Percentiles rank a stretch among this genome's conserved stretches.
These are phyloP conservation scores for Luffa acutangula DNA, from an alignment of 306 rosid species.

Conservation along the genomic window DNA sequence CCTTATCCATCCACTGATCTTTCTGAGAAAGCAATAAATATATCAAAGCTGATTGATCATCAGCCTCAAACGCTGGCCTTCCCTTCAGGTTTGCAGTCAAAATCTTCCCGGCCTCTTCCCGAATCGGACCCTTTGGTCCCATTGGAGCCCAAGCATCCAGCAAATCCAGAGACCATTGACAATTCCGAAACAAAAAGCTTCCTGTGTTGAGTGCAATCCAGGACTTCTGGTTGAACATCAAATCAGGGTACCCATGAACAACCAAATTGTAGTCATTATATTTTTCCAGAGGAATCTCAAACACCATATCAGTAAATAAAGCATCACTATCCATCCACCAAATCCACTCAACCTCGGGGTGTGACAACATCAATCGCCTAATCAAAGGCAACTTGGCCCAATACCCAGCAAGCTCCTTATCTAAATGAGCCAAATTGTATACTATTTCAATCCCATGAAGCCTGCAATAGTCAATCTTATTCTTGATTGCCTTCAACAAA, in stretches of 20 bases:
- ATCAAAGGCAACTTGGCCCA: conserved; percentile 97
- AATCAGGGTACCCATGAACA: conserved; percentile 90
- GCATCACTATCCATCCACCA: conserved; percentile 99
- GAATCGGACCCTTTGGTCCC: conserved; percentile 82
- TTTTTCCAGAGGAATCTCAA: conserved; percentile 62
- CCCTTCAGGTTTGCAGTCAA: conserved; percentile 88
- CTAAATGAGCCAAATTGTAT: conserved; percentile 91
- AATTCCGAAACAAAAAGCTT: conserved; percentile 75
- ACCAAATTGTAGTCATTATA: conserved; percentile 63
- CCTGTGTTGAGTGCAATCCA: conserved; percentile 99
- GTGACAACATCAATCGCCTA: conserved; percentile 79
- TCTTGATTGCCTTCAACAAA: conserved; percentile 72
- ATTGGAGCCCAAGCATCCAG: conserved; percentile 98
- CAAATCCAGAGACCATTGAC: conserved; percentile 98
- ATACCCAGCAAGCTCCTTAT: conserved; percentile 92
- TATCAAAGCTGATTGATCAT: conserved; percentile 93
- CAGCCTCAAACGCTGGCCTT: conserved; percentile 92
- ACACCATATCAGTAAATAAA: conserved; percentile 84
- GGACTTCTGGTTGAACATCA: conserved; percentile 84
- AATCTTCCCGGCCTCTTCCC: conserved; percentile 84
- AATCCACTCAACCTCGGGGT: conserved; percentile 98
- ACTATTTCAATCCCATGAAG: conserved; percentile 93
- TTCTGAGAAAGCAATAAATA: conserved; percentile 76
- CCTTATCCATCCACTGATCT: conserved; percentile 82
- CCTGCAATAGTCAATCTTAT: conserved; percentile 92